Percentiles rank a stretch among this genome's conserved stretches.
Conservation (phyloP, 2,329 filamentous ascomycete species). For the Exophiala sideris region DNA sequence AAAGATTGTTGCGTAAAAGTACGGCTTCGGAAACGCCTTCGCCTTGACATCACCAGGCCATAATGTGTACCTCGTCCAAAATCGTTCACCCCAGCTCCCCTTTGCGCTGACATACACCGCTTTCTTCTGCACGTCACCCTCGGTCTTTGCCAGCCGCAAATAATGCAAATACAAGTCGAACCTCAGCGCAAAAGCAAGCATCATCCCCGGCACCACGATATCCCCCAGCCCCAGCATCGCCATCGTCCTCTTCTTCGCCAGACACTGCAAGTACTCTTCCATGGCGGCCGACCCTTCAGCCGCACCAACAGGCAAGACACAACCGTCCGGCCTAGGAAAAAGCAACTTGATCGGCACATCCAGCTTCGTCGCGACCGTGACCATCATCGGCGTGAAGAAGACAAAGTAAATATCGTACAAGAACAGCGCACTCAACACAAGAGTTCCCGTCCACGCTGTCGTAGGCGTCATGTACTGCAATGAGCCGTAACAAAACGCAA, state of each 20-base stretch:
- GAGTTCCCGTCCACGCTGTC: constrained; percentile 75
- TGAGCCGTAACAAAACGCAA: constrained; percentile 79
- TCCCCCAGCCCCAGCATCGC: constrained; percentile 93
- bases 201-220: constrained; percentile 85
- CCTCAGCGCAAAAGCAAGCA: constrained; percentile 82
- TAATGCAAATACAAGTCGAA: constrained; percentile 89
- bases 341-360: constrained; percentile 92
- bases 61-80: constrained; percentile 62
- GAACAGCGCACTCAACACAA: constrained; percentile 77
- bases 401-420: constrained; percentile 84
- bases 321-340: constrained; percentile 61
- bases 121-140: constrained; percentile 26
- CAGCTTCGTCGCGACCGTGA: constrained; percentile 72
- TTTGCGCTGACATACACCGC: constrained; percentile 54
- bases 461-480: constrained; percentile 84
- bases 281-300: constrained; percentile 32
- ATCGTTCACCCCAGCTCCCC: constrained; percentile 75
- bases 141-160: constrained; percentile 46
- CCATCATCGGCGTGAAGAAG: constrained; percentile 54
- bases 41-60: constrained; percentile 37
- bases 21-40: constrained; percentile 70
- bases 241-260: constrained; percentile 36
- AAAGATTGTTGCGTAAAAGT: constrained; percentile 72
- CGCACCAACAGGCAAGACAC: constrained; percentile 37
- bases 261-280: constrained; percentile 26